These are phyloP conservation scores for Fereydounia khargensis DNA, from an alignment of 1,284 basidiomycete genomes.

Conservation along the genomic window DNA sequence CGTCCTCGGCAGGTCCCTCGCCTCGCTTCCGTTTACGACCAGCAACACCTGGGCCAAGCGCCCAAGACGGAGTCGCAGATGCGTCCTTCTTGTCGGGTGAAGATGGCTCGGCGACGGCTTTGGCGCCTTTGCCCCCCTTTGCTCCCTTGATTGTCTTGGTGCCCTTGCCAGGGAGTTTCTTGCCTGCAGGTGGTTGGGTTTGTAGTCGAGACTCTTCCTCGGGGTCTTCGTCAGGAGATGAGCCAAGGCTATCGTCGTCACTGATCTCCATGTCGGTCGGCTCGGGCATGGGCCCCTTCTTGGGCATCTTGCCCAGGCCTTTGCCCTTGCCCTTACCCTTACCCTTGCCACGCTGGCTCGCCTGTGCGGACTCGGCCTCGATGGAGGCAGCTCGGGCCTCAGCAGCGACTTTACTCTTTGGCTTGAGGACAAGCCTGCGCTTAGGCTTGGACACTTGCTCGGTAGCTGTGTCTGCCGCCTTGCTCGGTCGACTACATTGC, in stretches of 20 bases:
- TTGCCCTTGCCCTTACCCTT: conserved; percentile 30
- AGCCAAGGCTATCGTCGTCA: conserved; percentile 33
- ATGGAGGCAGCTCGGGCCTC: not conserved
- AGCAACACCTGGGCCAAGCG: conserved; percentile 33
- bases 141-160: conserved; percentile 11
- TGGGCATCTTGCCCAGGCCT: conserved; percentile 30
- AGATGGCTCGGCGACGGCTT: conserved; percentile 62
- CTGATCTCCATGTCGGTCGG: conserved; percentile 8
- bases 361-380: not conserved
- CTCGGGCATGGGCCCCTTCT: conserved; percentile 16
- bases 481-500: not conserved
- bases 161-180: no score
- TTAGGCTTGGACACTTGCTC: conserved; percentile 17
- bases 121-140: conserved; percentile 63
- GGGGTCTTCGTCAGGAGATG: conserved; percentile 18
- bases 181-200: conserved; percentile 7
- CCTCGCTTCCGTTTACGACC: conserved; percentile 48
- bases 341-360: conserved; percentile 5
- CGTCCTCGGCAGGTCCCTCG: conserved; percentile 27
- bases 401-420: conserved; percentile 19
- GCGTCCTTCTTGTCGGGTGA: conserved; percentile 69
- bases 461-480: not conserved
- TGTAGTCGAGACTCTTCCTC: conserved; percentile 1
- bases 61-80: conserved; percentile 60
- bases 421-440: conserved; percentile 25